Evolutionary conservation across 345 rosid species (phyloP).

Genomic region (Pistacia integerrima): DNA sequence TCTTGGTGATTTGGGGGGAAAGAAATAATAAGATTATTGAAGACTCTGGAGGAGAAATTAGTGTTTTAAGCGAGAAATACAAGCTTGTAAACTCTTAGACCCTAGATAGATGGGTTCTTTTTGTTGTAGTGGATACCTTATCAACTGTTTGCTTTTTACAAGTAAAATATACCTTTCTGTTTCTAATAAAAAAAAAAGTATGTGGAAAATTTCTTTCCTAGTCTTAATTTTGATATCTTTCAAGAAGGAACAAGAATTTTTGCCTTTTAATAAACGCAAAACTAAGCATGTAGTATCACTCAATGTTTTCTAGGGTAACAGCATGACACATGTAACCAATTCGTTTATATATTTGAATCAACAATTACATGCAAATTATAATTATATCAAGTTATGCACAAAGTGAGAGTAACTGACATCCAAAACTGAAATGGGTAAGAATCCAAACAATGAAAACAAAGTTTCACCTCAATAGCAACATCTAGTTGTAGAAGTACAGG

Average conservation of each 20-base stretch:
- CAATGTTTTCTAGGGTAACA: neutral
- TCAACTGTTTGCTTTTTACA: too few species aligned
- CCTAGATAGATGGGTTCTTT: too few species aligned
- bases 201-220: neutral
- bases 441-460: conserved; percentile 25
- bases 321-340: neutral
- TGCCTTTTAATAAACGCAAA: neutral
- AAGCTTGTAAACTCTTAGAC: too few species aligned
- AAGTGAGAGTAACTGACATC: neutral
- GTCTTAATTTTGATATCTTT: neutral
- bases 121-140: too few species aligned
- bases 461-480: conserved; percentile 79
- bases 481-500: conserved; percentile 85
- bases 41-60: too few species aligned
- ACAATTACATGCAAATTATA: neutral
- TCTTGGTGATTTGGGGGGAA: too few species aligned
- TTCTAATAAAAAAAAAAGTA: too few species aligned
- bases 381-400: neutral
- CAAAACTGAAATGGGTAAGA: conserved; percentile 10
- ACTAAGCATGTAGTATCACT: neutral
- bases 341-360: neutral
- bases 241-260: neutral
- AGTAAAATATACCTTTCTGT: too few species aligned
- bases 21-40: too few species aligned
- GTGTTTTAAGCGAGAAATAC: too few species aligned